Evolutionary conservation across 2,329 filamentous ascomycete genomes (phyloP), one percentile per base, ranked within the genome.

Genomic region (Xylariaceae sp.): DNA sequence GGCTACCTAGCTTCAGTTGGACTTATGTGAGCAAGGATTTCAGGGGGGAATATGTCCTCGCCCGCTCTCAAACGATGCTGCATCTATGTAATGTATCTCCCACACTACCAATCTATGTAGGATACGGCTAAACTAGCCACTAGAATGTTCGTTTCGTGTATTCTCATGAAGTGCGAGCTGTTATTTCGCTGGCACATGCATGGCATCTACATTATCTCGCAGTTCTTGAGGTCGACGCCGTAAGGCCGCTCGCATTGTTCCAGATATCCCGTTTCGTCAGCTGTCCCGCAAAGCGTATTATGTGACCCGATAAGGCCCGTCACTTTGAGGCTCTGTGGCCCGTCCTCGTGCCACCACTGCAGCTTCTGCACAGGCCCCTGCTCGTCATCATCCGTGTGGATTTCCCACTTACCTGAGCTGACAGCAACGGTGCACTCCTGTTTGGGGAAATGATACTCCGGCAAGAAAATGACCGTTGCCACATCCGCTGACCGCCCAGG

Each of bases 321-420:
- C 7, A 97, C 81, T 62, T 82, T 88, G 57, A 99, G 80, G 52
- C 78, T 86, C 75, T 97, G 93, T 66, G 92, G 85, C 1, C 93
- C 94, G 58, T 88, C 87, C 0, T 84, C 85, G 75, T 99, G 92
- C 92, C 93, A 97, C 94, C 94, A 99, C 67, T 84, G 85, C 64
- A 99, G 76, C 64, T 83, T 83, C 76, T 97, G 93, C 61, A 91
- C 78, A 66, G 85, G 77, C 4, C 84, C 85, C 0, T 84, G 85
- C 62, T 89, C 84, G 7, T 85, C 82, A 58, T 92, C 88, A 61
- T 92, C 87, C 4, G 79, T 82, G 66, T 85, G 86, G 62, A 97
- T 90, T 66, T 88, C 86, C 92, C 92, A 99, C 71, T 93, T 94
- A 5, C 95, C 95, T 0, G 88, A 89, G 54, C 85, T 90, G 34